These are phyloP conservation scores for Neckera pumila DNA, from an alignment of 225 moss, liverwort and hornwort genomes.

Conservation along the genomic window DNA sequence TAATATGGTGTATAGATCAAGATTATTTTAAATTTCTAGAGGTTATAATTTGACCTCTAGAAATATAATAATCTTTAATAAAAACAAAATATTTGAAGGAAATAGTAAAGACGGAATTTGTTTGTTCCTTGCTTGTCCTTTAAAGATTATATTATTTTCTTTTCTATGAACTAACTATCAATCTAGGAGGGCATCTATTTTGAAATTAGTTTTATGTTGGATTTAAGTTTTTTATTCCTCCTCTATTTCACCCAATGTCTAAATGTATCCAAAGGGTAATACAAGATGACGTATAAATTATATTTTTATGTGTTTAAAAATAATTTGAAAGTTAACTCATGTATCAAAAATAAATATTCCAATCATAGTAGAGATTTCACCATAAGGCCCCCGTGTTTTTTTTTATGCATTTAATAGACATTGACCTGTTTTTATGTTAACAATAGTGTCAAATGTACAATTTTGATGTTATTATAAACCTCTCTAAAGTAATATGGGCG, in stretches of 20 bases:
- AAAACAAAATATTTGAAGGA: accelerated
- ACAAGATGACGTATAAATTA: not conserved
- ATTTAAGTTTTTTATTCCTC: no score
- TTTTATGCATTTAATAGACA: no score
- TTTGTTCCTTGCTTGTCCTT: accelerated
- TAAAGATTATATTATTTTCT: not conserved
- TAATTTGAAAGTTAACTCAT: not conserved
- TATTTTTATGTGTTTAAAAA: not conserved
- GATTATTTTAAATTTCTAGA: no score
- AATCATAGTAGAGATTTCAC: not conserved
- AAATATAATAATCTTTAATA: accelerated
- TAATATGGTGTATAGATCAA: accelerated
- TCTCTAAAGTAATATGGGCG: no score
- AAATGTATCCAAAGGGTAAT: not conserved
- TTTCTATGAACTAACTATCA: not conserved
- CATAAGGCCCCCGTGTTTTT: no score
- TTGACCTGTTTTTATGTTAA: no score
- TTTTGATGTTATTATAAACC: no score
- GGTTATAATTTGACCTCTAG: not conserved
- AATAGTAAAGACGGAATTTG: not conserved
- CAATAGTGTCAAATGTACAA: no score
- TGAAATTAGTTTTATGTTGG: no score
- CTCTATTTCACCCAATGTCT: not conserved
- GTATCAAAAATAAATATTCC: not conserved
- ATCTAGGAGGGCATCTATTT: no score